These are phyloP conservation scores for Sporothrix curviconia DNA, from an alignment of 2,329 filamentous ascomycete species.

Conservation along the genomic window DNA sequence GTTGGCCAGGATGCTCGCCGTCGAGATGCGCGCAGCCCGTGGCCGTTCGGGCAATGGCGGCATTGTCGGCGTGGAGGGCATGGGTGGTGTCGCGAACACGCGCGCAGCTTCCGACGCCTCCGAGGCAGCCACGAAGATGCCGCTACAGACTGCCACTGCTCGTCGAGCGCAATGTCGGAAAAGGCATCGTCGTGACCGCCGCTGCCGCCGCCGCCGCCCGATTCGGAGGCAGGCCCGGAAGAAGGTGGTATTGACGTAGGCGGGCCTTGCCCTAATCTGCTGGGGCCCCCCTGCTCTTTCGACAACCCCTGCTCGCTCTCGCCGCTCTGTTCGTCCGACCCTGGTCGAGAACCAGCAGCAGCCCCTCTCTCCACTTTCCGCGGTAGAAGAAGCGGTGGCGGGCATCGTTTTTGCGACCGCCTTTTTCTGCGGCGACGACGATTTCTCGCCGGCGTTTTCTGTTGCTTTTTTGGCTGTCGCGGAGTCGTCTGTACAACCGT, in stretches of 20 bases:
- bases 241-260: neutral
- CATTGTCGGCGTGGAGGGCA: neutral
- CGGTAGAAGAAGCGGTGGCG: constrained; percentile 2
- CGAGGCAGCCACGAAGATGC: neutral
- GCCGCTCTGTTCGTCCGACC: neutral
- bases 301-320: neutral
- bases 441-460: neutral
- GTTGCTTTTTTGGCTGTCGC: neutral
- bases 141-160: neutral
- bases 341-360: neutral
- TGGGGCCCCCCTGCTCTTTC: neutral
- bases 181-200: neutral
- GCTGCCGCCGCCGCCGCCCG: neutral
- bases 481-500: neutral
- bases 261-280: neutral
- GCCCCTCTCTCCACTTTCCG: constrained; percentile 7
- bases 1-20: neutral
- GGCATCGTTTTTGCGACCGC: neutral
- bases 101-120: constrained; percentile 3
- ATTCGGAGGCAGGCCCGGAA: constrained; percentile 3
- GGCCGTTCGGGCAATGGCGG: neutral
- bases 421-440: neutral
- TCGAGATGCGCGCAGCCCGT: neutral
- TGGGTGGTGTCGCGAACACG: neutral
- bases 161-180: constrained; percentile 5